Evolutionary conservation across 306 rosid species (phyloP), one percentile per base, ranked within the genome.

Genomic region (Cucurbita maxima): DNA sequence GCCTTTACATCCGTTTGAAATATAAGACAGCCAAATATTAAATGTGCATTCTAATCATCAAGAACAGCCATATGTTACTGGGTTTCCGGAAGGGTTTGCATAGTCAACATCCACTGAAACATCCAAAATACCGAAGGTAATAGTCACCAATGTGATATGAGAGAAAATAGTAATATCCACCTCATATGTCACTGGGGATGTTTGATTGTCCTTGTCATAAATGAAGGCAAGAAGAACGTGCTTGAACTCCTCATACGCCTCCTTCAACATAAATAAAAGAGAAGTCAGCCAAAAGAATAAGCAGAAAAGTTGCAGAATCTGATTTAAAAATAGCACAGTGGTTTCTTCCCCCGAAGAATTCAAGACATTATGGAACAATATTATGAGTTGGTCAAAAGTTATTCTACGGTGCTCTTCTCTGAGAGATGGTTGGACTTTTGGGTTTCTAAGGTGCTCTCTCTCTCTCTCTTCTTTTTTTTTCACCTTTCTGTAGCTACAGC

Each of bases 211-310:
- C 77, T 95, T 91, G 81, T 95, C 96, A 77, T 95, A 95, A 55
- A 95, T 86, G 80, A 95, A 88, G 40, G 99, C 96, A 56, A 95
- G 99, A 50, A 95, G 84, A 61, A 95, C 91, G 72, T 95, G 99
- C 87, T 95, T 95, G 88, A 95, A 95, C 82, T 95, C 99, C 92
- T 87, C 97, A 43, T 95, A 95, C 74, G 99, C 99, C 88, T 95
- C 99, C 99, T 95, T 87, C 74, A 89, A 74, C 57, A 76, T 79
- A 83, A 81, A 80, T 75, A 82, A 62, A 78, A 53, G 72, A 74
- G 74, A 13, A 20, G 43, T 85, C 79, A 45, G 59, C 82, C 83
- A 88, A 74, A 78, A 81, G 58, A 69, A 53, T 76, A 37, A 54
- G 47, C 8, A 55, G 14, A 19, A 56, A 73, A 56, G 58, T 69